These are phyloP conservation scores for Cucurbita maxima DNA, from an alignment of 306 rosid species.

Conservation along the genomic window DNA sequence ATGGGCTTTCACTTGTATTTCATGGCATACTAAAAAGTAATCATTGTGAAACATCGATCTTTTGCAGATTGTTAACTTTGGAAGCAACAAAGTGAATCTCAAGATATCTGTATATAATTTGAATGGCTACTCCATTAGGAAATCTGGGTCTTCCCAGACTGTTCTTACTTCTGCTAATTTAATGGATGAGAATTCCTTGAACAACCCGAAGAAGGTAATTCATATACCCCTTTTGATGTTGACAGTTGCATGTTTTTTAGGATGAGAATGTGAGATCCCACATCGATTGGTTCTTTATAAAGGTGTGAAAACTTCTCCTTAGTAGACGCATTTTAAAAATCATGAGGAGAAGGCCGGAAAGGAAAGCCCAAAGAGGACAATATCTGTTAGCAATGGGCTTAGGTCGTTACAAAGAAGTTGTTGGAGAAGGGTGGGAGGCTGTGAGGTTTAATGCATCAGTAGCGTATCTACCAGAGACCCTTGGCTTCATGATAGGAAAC, in stretches of 20 bases:
- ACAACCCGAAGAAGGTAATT: constrained; percentile 56
- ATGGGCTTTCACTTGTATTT: neutral
- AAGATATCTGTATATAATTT: constrained; percentile 31
- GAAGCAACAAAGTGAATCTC: constrained; percentile 37
- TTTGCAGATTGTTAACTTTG: constrained; percentile 72
- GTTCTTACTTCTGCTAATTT: constrained; percentile 54
- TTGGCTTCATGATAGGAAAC: neutral
- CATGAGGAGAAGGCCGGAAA: no score
- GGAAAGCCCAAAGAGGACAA: no score
- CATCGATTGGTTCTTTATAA: no score
- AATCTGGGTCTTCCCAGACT: constrained; percentile 40
- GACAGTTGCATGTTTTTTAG: neutral
- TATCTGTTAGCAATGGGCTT: no score
- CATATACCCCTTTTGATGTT: neutral
- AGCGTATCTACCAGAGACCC: neutral
- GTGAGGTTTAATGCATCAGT: no score
- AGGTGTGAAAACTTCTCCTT: no score
- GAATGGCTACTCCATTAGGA: constrained; percentile 22
- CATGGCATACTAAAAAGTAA: neutral
- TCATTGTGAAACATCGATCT: neutral
- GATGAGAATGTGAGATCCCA: neutral
- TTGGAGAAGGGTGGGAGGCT: no score
- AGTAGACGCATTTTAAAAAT: no score
- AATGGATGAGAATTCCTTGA: constrained; percentile 79
- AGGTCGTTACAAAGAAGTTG: no score